These are phyloP conservation scores for Viola pubescens DNA, from an alignment of 441 rosid genomes.

Conservation along the genomic window DNA sequence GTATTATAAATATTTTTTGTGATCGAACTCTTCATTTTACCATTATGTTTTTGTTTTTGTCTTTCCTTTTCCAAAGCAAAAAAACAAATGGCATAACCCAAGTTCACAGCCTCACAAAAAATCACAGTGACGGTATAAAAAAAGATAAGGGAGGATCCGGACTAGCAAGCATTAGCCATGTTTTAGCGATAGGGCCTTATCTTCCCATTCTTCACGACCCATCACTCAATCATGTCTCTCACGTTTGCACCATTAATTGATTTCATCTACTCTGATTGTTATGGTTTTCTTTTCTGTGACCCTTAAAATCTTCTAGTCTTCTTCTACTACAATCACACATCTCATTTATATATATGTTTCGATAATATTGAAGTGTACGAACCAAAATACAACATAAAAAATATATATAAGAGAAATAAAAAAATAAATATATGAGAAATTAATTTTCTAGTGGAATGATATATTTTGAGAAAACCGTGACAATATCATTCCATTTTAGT, in stretches of 20 bases:
- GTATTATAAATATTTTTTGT: too few species aligned
- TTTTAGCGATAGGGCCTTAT: conserved; percentile 45
- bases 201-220: conserved; percentile 13
- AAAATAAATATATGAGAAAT: too few species aligned
- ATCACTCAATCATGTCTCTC: conserved; percentile 9
- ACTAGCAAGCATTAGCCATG: conserved; percentile 21
- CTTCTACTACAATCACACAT: not conserved
- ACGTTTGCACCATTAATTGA: conserved; percentile 17
- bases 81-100: not conserved
- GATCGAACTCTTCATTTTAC: too few species aligned
- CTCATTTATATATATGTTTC: too few species aligned
- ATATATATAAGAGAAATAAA: too few species aligned
- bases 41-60: too few species aligned
- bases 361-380: too few species aligned
- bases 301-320: not conserved
- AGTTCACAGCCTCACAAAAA: conserved; percentile 6
- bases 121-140: not conserved
- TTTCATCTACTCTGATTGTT: not conserved
- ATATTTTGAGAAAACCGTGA: too few species aligned
- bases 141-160: conserved; percentile 2
- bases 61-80: too few species aligned
- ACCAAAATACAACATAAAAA: too few species aligned
- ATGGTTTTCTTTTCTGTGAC: not conserved
- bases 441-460: too few species aligned
- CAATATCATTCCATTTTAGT: too few species aligned